These are phyloP conservation scores for Actinidia arguta DNA, from an alignment of 179 eudicot genomes.

Conservation along the genomic window DNA sequence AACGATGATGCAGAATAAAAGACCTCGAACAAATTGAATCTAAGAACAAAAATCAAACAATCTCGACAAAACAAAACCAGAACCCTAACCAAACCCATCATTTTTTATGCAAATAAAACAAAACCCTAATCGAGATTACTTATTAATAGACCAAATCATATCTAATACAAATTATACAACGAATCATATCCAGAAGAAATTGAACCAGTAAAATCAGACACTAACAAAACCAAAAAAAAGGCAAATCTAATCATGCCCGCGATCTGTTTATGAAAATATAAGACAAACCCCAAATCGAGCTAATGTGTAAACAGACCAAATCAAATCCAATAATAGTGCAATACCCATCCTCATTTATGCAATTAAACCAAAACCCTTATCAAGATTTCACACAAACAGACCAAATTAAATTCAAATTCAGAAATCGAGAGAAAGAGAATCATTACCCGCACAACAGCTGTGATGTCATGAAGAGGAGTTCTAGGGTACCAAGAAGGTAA, in stretches of 20 bases:
- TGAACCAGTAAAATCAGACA: too few species aligned
- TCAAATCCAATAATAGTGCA: not conserved
- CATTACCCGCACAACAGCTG: slow-evolving; percentile 70
- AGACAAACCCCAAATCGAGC: too few species aligned
- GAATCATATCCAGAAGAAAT: too few species aligned
- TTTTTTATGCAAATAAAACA: not conserved
- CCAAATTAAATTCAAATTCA: not conserved
- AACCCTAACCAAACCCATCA: not conserved
- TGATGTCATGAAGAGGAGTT: slow-evolving; percentile 74
- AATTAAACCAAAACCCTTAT: not conserved
- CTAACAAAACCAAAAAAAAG: too few species aligned
- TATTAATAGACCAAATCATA: too few species aligned
- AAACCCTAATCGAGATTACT: not conserved
- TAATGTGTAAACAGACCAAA: too few species aligned
- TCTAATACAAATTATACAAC: too few species aligned
- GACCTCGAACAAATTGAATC: not conserved
- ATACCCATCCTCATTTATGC: not conserved
- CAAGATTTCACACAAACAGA: not conserved
- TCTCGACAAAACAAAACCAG: not conserved
- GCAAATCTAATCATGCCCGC: too few species aligned
- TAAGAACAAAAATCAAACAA: not conserved
- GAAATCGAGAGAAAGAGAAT: not conserved
- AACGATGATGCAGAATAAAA: too few species aligned
- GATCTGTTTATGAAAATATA: too few species aligned
- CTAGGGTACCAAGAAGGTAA: slow-evolving; percentile 91